A percentile compares a stretch with the other conserved stretches of the same genome.
Conservation (phyloP, 495 filamentous ascomycete genomes). For the Lasiosphaeris hirsuta region DNA sequence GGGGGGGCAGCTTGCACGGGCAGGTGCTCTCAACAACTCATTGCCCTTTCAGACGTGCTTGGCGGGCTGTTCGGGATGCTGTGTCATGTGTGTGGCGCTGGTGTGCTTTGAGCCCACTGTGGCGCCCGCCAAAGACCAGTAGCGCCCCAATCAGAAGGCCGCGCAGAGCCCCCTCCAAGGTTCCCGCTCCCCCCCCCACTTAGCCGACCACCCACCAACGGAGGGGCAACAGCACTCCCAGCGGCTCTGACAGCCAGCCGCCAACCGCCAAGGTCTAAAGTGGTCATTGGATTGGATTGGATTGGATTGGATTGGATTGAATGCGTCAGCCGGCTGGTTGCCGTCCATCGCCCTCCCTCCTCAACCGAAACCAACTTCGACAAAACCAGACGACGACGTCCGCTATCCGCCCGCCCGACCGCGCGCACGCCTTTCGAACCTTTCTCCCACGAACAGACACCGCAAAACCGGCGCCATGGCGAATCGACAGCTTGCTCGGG, state of each 20-base stretch:
- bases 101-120: too few species aligned
- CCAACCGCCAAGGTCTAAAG: not conserved
- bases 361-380: conserved; percentile 6
- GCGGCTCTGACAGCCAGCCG: too few species aligned
- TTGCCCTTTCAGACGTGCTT: too few species aligned
- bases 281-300: not conserved
- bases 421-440: not conserved
- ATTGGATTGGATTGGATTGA: not conserved
- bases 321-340: conserved; percentile 8
- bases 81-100: too few species aligned
- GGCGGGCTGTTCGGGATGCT: too few species aligned
- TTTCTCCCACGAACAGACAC: not conserved
- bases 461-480: conserved; percentile 35
- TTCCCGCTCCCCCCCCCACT: too few species aligned
- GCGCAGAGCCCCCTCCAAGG: too few species aligned
- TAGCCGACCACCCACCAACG: too few species aligned
- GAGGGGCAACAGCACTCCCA: too few species aligned
- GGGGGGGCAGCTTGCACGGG: not conserved
- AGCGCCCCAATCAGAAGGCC: too few species aligned
- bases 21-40: not conserved
- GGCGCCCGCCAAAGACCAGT: too few species aligned
- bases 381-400: not conserved
- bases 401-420: conserved; percentile 3
- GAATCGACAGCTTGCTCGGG: conserved; percentile 49
- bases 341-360: not conserved